A percentile compares a stretch with the other conserved stretches of the same genome.
Evolutionary conservation across 371 early-diverging fungal species (phyloP).

Genomic region (Mortierella sp.): DNA sequence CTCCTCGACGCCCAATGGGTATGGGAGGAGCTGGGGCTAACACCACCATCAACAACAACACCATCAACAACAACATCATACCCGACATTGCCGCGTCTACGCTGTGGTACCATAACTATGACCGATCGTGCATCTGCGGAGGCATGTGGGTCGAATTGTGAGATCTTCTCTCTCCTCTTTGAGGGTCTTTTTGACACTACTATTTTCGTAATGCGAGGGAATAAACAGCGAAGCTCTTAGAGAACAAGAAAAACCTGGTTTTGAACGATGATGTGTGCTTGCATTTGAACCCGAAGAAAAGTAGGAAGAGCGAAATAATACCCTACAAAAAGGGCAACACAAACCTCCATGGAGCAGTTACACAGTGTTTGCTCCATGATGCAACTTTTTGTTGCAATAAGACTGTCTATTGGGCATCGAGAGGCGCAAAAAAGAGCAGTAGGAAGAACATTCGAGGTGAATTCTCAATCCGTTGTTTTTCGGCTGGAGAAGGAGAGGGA

Average conservation of each 20-base stretch:
- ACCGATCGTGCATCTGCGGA: constrained; percentile 47
- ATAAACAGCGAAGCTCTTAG: neutral
- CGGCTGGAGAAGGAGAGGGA: neutral
- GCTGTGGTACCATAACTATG: constrained; percentile 56
- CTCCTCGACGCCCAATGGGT: constrained; percentile 14
- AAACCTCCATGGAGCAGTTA: too few species aligned
- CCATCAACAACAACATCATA: constrained; percentile 9
- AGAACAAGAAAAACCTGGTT: neutral
- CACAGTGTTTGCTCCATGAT: neutral
- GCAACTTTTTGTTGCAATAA: neutral
- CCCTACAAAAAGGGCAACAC: too few species aligned
- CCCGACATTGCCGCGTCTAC: constrained; percentile 49
- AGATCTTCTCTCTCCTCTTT: neutral
- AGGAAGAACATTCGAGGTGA: neutral
- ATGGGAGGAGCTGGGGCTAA: neutral
- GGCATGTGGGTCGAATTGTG: constrained; percentile 54
- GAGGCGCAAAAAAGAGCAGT: neutral
- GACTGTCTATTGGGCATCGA: neutral
- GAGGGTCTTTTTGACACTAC: neutral
- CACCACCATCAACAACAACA: constrained; percentile 9
- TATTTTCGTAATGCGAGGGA: neutral
- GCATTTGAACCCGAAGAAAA: too few species aligned
- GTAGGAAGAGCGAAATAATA: neutral
- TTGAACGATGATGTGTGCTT: neutral
- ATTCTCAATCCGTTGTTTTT: neutral